Evolutionary conservation across 2,329 filamentous ascomycete species (phyloP), one percentile per base, ranked within the genome.

Genomic region (Xylaria polymorpha): DNA sequence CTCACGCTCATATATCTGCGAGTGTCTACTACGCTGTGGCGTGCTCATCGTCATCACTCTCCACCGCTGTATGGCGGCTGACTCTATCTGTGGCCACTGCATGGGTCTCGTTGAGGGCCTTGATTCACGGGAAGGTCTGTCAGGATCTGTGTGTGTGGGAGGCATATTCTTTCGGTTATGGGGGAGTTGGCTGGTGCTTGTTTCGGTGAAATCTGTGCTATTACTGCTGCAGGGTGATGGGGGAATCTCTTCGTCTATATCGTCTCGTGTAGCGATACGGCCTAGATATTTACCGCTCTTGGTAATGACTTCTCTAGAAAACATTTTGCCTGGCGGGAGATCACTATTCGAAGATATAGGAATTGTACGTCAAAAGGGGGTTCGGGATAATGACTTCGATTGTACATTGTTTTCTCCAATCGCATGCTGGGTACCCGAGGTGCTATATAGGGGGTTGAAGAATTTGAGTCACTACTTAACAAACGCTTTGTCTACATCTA

Each of bases 21-120:
- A 15, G 15, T 48, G 44, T 14, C 39, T 35, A 1, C 18, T 15
- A 20, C 43, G 14, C 12, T 10, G 35, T 35, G 55, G 9, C 4
- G 20, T 5, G n/a, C n/a, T n/a, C 14, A 57, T 43, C 1, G 61
- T 53, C 20, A 61, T 46, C 2, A 25, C 37, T 39, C 56, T 57
- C 67, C 69, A 71, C 6, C 64, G 59, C 7, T 56, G 43, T 18
- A 69, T 59, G 1, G 58, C 43, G 0, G 29, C 32, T 0, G 44
- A 25, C 6, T 55, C 29, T 10, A 0, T 12, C 12, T 5, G 7
- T 4, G 53, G 12, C 67, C 64, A 70, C 12, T 51, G 12, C 6
- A 66, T 3, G 4, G 50, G 4, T 10, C 29, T 48, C 32, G 29
- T 18, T 6, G 41, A 1, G 8, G 25, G 7, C 4, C 9, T 12